These are phyloP conservation scores for Tricholoma sp. DNA, from an alignment of 768 basidiomycete genomes.

Conservation along the genomic window DNA sequence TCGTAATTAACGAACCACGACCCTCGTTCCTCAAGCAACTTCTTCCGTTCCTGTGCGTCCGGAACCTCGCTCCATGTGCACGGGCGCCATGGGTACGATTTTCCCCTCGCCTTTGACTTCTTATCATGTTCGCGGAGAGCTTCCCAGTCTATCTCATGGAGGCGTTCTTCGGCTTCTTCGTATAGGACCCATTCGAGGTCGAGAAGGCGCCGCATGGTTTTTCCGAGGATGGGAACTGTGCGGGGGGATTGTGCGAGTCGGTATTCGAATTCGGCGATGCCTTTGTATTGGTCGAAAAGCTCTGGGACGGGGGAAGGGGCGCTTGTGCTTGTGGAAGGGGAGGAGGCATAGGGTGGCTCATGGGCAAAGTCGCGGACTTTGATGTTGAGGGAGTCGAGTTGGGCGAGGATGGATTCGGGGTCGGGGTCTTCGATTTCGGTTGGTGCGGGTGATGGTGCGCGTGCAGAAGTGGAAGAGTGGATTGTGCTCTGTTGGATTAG, in stretches of 20 bases:
- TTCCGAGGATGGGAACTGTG: slow-evolving; percentile 30
- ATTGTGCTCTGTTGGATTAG: neutral
- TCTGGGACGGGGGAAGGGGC: slow-evolving; percentile 21
- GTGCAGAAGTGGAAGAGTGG: neutral
- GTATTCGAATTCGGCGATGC: slow-evolving; percentile 36
- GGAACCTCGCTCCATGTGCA: slow-evolving; percentile 11
- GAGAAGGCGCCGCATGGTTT: slow-evolving; percentile 32
- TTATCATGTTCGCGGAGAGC: slow-evolving; percentile 25
- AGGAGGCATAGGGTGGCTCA: slow-evolving; percentile 4
- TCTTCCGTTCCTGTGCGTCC: slow-evolving; percentile 8
- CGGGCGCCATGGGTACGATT: slow-evolving; percentile 14
- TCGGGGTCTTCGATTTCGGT: slow-evolving; percentile 35
- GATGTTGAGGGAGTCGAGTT: slow-evolving; percentile 26
- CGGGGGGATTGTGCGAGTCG: slow-evolving; percentile 26
- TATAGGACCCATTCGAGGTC: slow-evolving; percentile 33
- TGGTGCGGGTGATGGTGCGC: slow-evolving; percentile 28
- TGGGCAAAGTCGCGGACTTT: slow-evolving; percentile 40
- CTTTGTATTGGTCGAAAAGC: slow-evolving; percentile 34
- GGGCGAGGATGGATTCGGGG: slow-evolving; percentile 25
- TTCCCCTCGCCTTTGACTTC: slow-evolving; percentile 2
- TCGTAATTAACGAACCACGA: slow-evolving; percentile 7
- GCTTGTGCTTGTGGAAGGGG: slow-evolving; percentile 4
- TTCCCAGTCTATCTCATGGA: slow-evolving; percentile 29
- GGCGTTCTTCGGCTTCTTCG: slow-evolving; percentile 27
- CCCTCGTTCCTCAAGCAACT: slow-evolving; percentile 1